Percentiles rank a stretch among this genome's conserved stretches.
These are phyloP conservation scores for Arctium minus DNA, from an alignment of 129 eudicot species.

Conservation along the genomic window DNA sequence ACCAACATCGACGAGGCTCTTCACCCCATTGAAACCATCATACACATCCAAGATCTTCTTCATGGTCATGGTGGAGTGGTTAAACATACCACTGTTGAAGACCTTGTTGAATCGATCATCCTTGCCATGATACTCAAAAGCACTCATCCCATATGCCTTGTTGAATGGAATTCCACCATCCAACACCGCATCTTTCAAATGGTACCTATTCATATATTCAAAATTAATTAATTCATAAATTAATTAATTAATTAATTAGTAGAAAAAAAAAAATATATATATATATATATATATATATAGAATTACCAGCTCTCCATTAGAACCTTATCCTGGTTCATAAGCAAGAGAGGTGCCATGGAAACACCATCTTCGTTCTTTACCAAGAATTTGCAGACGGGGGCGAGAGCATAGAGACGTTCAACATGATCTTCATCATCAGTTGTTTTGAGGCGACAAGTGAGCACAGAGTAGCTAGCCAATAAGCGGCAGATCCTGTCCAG, in stretches of 20 bases:
- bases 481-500: slow-evolving; percentile 78
- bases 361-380: slow-evolving; percentile 78
- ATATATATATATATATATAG: neutral
- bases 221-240: too few species aligned
- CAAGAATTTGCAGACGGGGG: slow-evolving; percentile 76
- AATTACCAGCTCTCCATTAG: slow-evolving; percentile 90
- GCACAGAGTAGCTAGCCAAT: slow-evolving; percentile 56
- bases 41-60: slow-evolving; percentile 63
- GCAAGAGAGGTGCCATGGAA: slow-evolving; percentile 60
- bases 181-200: slow-evolving; percentile 73
- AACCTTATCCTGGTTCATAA: slow-evolving; percentile 84
- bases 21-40: slow-evolving; percentile 53
- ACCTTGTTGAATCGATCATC: slow-evolving; percentile 65
- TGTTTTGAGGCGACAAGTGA: slow-evolving; percentile 31
- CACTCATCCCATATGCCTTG: slow-evolving; percentile 73
- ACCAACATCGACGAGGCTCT: slow-evolving; percentile 69
- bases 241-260: too few species aligned
- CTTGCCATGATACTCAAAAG: slow-evolving; percentile 55
- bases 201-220: slow-evolving; percentile 33
- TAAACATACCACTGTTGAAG: slow-evolving; percentile 65
- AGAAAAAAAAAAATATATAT: neutral
- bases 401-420: slow-evolving; percentile 65
- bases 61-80: slow-evolving; percentile 63
- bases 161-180: slow-evolving; percentile 83
- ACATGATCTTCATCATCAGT: slow-evolving; percentile 29